phyloP scores from a whole-genome alignment of 306 rosid species.

The Quercus alba region DNA sequence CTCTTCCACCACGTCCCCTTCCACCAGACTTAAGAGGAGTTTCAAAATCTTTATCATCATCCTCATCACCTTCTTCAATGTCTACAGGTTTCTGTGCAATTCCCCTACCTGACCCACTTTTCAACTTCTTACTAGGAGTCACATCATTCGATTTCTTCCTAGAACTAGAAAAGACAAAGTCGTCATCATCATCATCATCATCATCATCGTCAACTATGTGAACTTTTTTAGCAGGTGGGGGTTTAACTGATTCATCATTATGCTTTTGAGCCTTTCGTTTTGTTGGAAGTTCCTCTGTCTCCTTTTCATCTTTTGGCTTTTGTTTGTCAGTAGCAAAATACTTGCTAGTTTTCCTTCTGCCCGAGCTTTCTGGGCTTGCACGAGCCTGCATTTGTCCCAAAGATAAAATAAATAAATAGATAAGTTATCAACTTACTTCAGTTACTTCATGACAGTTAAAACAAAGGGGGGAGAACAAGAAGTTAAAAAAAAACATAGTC shows the following conservation, averaged over 20 bases:
- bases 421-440: not conserved
- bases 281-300: slow-evolving; percentile 45
- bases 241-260: slow-evolving; percentile 29
- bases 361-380: slow-evolving; percentile 54
- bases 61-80: slow-evolving; percentile 59
- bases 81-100: slow-evolving; percentile 38
- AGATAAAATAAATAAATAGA: slow-evolving; percentile 1
- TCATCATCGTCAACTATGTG: slow-evolving; percentile 39
- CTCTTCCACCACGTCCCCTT: slow-evolving; percentile 42
- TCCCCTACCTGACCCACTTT: slow-evolving; percentile 69
- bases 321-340: slow-evolving; percentile 55
- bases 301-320: slow-evolving; percentile 51
- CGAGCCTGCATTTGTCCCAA: slow-evolving; percentile 33
- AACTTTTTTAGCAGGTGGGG: slow-evolving; percentile 42
- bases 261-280: slow-evolving; percentile 65
- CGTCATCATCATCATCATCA: slow-evolving; percentile 35
- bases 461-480: not conserved
- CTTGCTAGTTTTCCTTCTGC: slow-evolving; percentile 81
- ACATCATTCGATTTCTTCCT: slow-evolving; percentile 44
- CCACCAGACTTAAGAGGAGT: slow-evolving; percentile 52
- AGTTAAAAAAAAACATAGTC: not conserved
- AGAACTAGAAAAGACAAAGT: slow-evolving; percentile 33
- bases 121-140: slow-evolving; percentile 69
- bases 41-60: slow-evolving; percentile 42
- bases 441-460: slow-evolving; percentile 2